Evolutionary conservation across 495 filamentous ascomycete species (phyloP), one percentile per base, ranked within the genome.

Genomic region (Neurospora sp.): DNA sequence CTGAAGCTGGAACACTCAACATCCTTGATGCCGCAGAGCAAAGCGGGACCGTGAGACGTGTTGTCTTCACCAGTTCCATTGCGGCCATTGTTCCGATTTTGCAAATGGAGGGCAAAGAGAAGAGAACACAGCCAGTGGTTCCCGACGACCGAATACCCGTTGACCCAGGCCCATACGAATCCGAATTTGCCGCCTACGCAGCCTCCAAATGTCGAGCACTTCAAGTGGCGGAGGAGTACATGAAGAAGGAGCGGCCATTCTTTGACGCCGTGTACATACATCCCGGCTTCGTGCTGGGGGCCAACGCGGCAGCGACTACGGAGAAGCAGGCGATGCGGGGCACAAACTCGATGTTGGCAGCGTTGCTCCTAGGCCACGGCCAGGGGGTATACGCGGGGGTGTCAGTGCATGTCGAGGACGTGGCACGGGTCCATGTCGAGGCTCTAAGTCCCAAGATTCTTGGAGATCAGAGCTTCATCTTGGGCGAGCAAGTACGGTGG

Each of bases 1-100:
- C 91, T 0, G 86, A 93, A 74, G 89, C 88, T 74, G 92, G 93
- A 44, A 96, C 93, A 9, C 88, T 89, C 5, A 89, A 90, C 48
- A 88, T 96, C 42, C 80, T 96, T 59, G 89, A 91, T 71, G 88
- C 91, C 1, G 88, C 93, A 75, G 84, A 88, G 70, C 82, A 83
- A 75, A 90, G 86, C 7, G 91, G 89, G 14, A 77, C 76, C 16
- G 77, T 96, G 46, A 91, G 91, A 78, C 84, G 90, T 39, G 89
- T 96, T 6, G 89, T 83, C 38, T 80, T 85, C 72, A 86, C 85
- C 38, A 85, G 84, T 71, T 83, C 83, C 37, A 81, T 83, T 10
- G 82, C 84, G 2, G 75, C 84, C 6, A 79, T 80, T 14, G 73
- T 79, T 12, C 77, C 79, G 0, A 69, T 77, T 12, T 76, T 35